Evolutionary conservation across 2,329 filamentous ascomycete genomes (phyloP), one percentile per base, ranked within the genome.

Genomic region (Xylaria sp.): DNA sequence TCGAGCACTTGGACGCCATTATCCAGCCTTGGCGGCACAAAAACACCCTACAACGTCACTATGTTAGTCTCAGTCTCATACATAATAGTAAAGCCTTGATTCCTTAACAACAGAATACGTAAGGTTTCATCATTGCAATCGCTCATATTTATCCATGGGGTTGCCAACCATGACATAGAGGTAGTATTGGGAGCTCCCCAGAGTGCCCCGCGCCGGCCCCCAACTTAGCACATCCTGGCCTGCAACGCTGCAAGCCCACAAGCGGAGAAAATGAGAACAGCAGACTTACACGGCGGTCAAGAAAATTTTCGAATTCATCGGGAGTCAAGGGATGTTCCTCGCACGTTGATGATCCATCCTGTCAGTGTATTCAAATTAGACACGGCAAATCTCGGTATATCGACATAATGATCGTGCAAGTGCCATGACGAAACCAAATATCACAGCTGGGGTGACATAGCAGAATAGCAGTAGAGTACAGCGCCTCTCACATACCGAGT

Each of bases 291-390:
- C 80, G 80, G 56, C 80, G 83, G 54, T 83, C 76, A 9, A 89
- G 76, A 70, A 88, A 89, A 76, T 89, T 89, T 18, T 85, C 81
- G 79, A 89, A 89, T 73, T 89, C 87, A 76, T 87, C 85, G 34
- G 79, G 72, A 9, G 83, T 83, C 69, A 89, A 80, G 9, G 81
- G 75, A 74, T 88, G 86, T 72, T 88, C 84, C 73, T 88, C 86
- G 62, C 79, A 79, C 2, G 81, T 85, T 71, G 82, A 81, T 13
- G 80, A 80, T 28, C 84, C 78, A 76, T 89, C 83, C 87, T 89
- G 67, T 63, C 20, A 52, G 28, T 60, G 70, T 44, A 25, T 39
- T 46, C 59, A 52, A 20, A 52, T 58, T 20, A 46, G 61, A 23
- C n/a, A 39, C 28, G 50, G 25, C 37, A 44, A 12, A 56, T 12